Evolutionary conservation across 192 early-diverging fungal species (phyloP).

Genomic region (Allomyces macrogynus): DNA sequence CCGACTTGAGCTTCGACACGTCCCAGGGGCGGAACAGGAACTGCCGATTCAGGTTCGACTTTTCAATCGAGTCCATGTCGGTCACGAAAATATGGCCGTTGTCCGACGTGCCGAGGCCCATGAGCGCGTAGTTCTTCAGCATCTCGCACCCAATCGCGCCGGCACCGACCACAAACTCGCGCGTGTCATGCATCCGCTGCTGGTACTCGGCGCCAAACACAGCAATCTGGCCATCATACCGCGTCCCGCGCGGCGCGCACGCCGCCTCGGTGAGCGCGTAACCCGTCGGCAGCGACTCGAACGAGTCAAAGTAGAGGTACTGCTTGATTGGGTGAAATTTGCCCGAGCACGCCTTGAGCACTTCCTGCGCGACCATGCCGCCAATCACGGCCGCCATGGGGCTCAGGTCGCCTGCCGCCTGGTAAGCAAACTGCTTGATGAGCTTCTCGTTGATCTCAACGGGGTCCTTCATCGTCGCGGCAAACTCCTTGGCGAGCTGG

Average conservation of each 20-base stretch:
- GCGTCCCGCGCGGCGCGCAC: conserved; percentile 60
- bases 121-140: conserved; percentile 99
- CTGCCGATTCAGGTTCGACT: conserved; percentile 96
- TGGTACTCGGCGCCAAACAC: conserved; percentile 91
- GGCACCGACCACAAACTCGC: conserved; percentile 91
- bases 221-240: conserved; percentile 90
- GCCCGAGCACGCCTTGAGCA: conserved; percentile 83
- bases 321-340: conserved; percentile 88
- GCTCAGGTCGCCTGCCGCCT: conserved; percentile 73
- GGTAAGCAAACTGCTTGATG: conserved; percentile 66
- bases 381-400: conserved; percentile 95
- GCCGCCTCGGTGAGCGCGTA: conserved; percentile 44
- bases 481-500: conserved; percentile 45
- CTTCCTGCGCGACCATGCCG: conserved; percentile 92
- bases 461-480: conserved; percentile 34
- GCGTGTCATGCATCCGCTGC: conserved; percentile 59
- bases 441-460: conserved; percentile 69
- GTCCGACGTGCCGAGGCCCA: conserved; percentile 66
- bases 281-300: conserved; percentile 77
- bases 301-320: conserved; percentile 89
- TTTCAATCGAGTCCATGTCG: conserved; percentile 99
- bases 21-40: conserved; percentile 84
- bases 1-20: conserved; percentile 86
- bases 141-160: conserved; percentile 99
- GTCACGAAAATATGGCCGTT: conserved; percentile 74